Evolutionary conservation across 1,284 basidiomycete genomes (phyloP).

Genomic region (Mixia osmundae): DNA sequence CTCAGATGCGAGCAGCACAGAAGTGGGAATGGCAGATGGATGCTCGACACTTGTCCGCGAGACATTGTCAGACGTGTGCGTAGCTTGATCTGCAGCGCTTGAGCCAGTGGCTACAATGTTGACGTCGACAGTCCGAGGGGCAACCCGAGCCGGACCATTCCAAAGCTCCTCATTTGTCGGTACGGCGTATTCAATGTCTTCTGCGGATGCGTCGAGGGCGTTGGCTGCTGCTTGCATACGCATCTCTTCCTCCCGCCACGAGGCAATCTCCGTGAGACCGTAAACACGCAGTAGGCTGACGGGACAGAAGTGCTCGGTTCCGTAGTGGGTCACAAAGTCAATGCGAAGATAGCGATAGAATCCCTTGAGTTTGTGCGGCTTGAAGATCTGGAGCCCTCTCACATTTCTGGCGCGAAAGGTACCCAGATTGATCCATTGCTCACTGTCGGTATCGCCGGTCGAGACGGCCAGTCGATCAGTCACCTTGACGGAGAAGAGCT

Average conservation of each 20-base stretch:
- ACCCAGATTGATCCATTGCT: slow-evolving; percentile 34
- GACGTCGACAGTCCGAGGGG: too few species aligned
- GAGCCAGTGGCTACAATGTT: too few species aligned
- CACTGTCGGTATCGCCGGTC: slow-evolving; percentile 13
- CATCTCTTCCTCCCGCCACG: slow-evolving; percentile 34
- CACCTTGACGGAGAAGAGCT: slow-evolving; percentile 50
- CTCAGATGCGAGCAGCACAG: too few species aligned
- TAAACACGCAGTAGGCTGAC: slow-evolving; percentile 80
- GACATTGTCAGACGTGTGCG: too few species aligned
- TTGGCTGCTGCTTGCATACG: slow-evolving; percentile 30
- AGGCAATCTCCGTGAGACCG: slow-evolving; percentile 86
- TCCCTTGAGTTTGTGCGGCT: slow-evolving; percentile 36
- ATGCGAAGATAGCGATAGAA: slow-evolving; percentile 87
- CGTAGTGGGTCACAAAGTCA: slow-evolving; percentile 83
- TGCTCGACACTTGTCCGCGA: too few species aligned
- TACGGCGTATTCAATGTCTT: slow-evolving; percentile 38
- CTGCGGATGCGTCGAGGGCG: slow-evolving; percentile 13
- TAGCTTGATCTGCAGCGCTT: too few species aligned
- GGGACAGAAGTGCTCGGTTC: slow-evolving; percentile 89
- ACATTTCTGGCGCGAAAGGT: slow-evolving; percentile 68
- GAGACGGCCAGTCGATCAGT: slow-evolving; percentile 16
- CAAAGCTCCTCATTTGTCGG: too few species aligned
- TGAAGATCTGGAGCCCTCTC: slow-evolving; percentile 75
- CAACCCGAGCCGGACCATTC: too few species aligned
- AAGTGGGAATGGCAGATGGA: too few species aligned